phyloP scores from a whole-genome alignment of 768 basidiomycete genomes.

The Leucosporidium scottii region DNA sequence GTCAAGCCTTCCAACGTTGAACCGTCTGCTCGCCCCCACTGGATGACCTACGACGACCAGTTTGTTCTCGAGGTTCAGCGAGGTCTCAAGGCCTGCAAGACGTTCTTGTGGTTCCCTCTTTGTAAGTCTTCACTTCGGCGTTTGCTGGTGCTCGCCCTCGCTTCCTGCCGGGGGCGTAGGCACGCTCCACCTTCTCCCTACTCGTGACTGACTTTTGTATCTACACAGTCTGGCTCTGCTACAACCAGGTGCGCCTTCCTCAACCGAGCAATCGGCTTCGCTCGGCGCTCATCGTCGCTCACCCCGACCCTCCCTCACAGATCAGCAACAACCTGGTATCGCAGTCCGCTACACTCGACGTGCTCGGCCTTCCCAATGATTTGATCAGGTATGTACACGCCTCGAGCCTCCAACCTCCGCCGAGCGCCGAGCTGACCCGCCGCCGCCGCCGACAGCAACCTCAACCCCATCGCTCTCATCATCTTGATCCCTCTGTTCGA shows the following conservation, averaged over 20 bases:
- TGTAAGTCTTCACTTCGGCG: slow-evolving; percentile 1
- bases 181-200: too few species aligned
- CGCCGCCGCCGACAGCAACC: slow-evolving; percentile 6
- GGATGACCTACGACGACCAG: slow-evolving; percentile 38
- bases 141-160: too few species aligned
- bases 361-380: slow-evolving; percentile 40
- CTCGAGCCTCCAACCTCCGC: neutral
- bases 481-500: slow-evolving; percentile 41
- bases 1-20: slow-evolving; percentile 32
- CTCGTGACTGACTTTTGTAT: too few species aligned
- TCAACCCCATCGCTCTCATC: slow-evolving; percentile 36
- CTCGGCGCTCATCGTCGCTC: slow-evolving; percentile 17
- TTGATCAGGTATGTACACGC: slow-evolving; percentile 16
- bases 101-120: slow-evolving; percentile 38
- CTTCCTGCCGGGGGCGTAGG: too few species aligned
- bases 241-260: too few species aligned
- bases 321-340: slow-evolving; percentile 35
- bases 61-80: slow-evolving; percentile 40
- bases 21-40: slow-evolving; percentile 32
- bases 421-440: neutral
- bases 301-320: slow-evolving; percentile 10
- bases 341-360: slow-evolving; percentile 39
- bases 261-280: too few species aligned
- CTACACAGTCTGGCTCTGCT: too few species aligned
- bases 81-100: slow-evolving; percentile 41